Base-by-base conservation (phyloP, 1,139 yeast species). In the Blastobotrys illinoisensis region DNA sequence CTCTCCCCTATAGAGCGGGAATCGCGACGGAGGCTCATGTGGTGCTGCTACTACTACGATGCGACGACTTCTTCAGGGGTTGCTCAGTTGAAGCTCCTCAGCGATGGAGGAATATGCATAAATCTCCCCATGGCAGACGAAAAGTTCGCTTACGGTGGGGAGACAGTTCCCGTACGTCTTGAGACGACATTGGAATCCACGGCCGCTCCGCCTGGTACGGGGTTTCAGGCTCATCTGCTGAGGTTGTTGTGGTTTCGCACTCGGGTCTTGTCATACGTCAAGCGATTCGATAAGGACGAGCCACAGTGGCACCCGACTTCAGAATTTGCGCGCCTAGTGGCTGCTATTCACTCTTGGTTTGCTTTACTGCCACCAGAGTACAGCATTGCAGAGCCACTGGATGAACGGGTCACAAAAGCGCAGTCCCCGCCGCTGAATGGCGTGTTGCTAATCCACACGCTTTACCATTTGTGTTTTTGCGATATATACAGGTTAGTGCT, bases 61-160 rank as follows among this genome's bases (percentile, higher is more conserved):
- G 24, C 51, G 3, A 7, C 46, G n/a, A 23, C 44, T 9, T 50
- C 53, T 4, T 46, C 51, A 5, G 57, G 57, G 9, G 51, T 54
- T 9, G n/a, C 21, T 11, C 55, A 54, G 19, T 52, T 54, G 36
- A 44, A 49, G 45, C 49, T 52, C 3, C 24, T 54, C 9, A 14
- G 43, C 7, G 57, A 48, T 3, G 26, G 18, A 19, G 24, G 46
- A 14, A n/a, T 52, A 19, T 26, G 21, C 11, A 47, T 52, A 19
- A 51, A 52, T 23, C 49, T 53, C 6, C 56, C 56, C n/a, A 36
- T 47, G 48, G 40, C 51, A 11, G 56, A 53, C 47, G 56, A 53
- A 7, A 19, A 26, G 9, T 53, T 44, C 24, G 43, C 14, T 3
- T 9, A 7, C n/a, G 16, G 21, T 9, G 23, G 23, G 7, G 14